phyloP scores from a whole-genome alignment of 495 filamentous ascomycete genomes.

The Parachaetomium inaequale region DNA sequence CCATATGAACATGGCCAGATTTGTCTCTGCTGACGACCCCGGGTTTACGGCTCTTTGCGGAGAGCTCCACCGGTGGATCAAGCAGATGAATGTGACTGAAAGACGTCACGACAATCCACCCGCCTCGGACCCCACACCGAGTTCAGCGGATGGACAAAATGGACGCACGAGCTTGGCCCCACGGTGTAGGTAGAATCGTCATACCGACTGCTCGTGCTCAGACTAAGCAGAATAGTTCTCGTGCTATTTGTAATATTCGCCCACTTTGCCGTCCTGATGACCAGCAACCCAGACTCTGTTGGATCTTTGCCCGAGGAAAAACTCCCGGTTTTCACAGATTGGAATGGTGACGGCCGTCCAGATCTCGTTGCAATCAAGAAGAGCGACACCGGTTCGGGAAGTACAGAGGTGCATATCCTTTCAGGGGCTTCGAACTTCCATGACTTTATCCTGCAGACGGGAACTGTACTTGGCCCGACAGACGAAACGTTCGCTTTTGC shows the following conservation, averaged over 20 bases:
- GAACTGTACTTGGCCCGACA: no score
- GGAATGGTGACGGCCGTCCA: background rate
- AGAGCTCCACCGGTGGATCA: conserved; percentile 26
- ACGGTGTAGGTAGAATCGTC: background rate
- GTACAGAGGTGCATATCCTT: no score
- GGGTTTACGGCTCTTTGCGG: conserved; percentile 24
- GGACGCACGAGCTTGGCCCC: background rate
- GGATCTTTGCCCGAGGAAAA: conserved; percentile 30
- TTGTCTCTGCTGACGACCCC: conserved; percentile 19
- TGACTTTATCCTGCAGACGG: no score
- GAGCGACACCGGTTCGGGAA: no score
- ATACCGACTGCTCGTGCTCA: background rate
- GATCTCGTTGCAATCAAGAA: background rate
- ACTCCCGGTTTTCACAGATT: conserved; percentile 1
- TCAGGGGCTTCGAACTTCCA: no score
- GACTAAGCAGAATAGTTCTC: conserved; percentile 17
- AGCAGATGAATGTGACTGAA: background rate
- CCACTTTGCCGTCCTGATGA: no score
- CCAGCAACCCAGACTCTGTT: conserved; percentile 41
- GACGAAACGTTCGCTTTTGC: no score
- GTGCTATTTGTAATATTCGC: no score
- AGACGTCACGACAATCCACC: background rate
- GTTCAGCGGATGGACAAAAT: background rate
- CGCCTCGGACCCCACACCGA: background rate
- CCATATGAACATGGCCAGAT: conserved; percentile 46